Evolutionary conservation across 1,284 basidiomycete genomes (phyloP).

Genomic region (Singerocomus rubriflavus): DNA sequence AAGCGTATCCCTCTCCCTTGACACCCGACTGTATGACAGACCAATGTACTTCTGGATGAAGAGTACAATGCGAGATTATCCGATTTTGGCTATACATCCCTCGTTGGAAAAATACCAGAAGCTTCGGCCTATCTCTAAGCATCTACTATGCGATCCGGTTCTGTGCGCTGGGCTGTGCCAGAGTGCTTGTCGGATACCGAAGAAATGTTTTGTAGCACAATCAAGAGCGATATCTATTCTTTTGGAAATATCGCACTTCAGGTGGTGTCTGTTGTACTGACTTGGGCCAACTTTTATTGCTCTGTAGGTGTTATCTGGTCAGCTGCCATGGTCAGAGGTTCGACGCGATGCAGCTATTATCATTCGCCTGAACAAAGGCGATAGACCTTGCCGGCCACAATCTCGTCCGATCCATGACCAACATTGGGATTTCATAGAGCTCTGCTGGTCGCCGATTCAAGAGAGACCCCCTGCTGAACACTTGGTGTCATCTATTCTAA

Average conservation of each 20-base stretch:
- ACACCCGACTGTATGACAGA: constrained; percentile 2
- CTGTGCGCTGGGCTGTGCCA: constrained; percentile 18
- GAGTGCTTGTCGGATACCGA: constrained; percentile 6
- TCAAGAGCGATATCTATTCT: constrained; percentile 18
- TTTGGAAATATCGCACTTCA: constrained; percentile 11
- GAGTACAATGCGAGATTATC: constrained; percentile 1
- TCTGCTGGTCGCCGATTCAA: constrained; percentile 5
- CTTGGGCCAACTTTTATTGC: not conserved
- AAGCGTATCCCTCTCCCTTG: not conserved
- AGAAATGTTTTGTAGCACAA: not conserved
- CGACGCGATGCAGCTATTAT: not conserved
- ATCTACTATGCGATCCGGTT: constrained; percentile 10
- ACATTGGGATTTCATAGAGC: constrained; percentile 12
- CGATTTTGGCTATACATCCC: constrained; percentile 9
- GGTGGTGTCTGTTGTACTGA: not conserved
- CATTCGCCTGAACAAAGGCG: constrained; percentile 1
- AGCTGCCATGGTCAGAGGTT: constrained; percentile 9
- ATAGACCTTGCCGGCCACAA: constrained; percentile 7
- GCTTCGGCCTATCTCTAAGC: constrained; percentile 3
- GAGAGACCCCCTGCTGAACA: constrained; percentile 5
- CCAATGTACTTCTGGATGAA: constrained; percentile 7
- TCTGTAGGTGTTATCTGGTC: constrained; percentile 11
- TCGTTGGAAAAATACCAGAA: constrained; percentile 7
- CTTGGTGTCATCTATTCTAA: constrained; percentile 32
- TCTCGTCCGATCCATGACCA: constrained; percentile 2